A percentile compares a stretch with the other conserved stretches of the same genome.
These are phyloP conservation scores for Cyclocybe cylindracea DNA, from an alignment of 768 basidiomycete species.

Conservation along the genomic window DNA sequence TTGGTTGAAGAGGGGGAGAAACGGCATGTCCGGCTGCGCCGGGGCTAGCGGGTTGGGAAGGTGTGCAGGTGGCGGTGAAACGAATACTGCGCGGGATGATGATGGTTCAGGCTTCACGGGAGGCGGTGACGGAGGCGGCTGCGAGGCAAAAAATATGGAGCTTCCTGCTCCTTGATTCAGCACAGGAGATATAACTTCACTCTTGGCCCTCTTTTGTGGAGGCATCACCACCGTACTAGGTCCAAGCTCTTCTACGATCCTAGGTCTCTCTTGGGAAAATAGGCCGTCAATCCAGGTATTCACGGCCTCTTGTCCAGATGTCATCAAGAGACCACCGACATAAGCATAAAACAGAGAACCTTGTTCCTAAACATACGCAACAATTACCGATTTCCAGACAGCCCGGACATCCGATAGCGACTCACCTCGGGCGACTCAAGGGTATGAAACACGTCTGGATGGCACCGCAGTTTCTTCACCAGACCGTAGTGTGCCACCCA, in stretches of 20 bases:
- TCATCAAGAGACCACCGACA: constrained; percentile 61
- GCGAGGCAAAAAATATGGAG: constrained; percentile 30
- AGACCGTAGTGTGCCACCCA: constrained; percentile 53
- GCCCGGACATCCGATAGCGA: constrained; percentile 13
- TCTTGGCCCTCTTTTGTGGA: constrained; percentile 44
- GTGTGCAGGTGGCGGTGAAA: constrained; percentile 7
- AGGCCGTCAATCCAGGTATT: constrained; percentile 57
- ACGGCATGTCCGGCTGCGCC: constrained; percentile 63
- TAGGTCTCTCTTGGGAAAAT: constrained; percentile 29
- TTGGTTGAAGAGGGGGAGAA: constrained; percentile 76
- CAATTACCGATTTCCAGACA: neutral
- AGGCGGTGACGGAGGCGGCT: constrained; percentile 29
- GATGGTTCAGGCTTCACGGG: constrained; percentile 3
- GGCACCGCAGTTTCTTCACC: constrained; percentile 48
- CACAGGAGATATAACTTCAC: constrained; percentile 29
- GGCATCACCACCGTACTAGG: constrained; percentile 22
- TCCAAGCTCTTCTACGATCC: constrained; percentile 8
- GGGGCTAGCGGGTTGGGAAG: constrained; percentile 59
- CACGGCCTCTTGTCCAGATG: constrained; percentile 51
- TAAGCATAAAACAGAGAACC: constrained; percentile 64
- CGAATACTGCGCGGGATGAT: constrained; percentile 8
- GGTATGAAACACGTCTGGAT: constrained; percentile 33
- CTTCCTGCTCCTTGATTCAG: constrained; percentile 1
- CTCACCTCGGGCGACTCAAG: constrained; percentile 45
- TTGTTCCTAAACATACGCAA: constrained; percentile 38